phyloP scores from a whole-genome alignment of 768 basidiomycete genomes.

The Myochromella boudieri region DNA sequence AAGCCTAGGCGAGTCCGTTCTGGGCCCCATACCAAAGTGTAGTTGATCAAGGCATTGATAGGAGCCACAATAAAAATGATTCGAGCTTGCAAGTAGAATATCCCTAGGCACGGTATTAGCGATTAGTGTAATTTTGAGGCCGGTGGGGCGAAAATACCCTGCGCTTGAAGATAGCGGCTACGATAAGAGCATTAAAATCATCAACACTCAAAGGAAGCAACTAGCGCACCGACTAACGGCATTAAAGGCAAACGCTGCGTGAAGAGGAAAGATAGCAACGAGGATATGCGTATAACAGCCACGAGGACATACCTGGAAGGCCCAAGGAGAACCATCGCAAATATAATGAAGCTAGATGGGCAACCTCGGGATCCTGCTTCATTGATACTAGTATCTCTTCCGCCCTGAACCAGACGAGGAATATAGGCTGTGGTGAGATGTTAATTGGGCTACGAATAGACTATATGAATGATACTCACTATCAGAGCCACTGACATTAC shows the following conservation, averaged over 20 bases:
- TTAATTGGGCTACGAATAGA: too few species aligned
- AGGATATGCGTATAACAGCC: background rate
- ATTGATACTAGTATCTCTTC: conserved; percentile 73
- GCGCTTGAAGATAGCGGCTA: conserved; percentile 81
- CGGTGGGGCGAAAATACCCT: conserved; percentile 43
- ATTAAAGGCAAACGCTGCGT: conserved; percentile 52
- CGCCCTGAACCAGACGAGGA: too few species aligned
- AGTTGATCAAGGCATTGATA: conserved; percentile 80
- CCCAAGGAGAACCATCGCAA: conserved; percentile 72
- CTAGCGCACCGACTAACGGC: conserved; percentile 43
- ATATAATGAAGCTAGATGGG: conserved; percentile 70
- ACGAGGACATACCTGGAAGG: conserved; percentile 67
- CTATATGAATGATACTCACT: conserved; percentile 43
- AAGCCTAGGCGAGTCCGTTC: conserved; percentile 76
- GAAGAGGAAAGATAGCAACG: background rate
- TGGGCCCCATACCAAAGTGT: conserved; percentile 92
- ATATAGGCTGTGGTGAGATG: too few species aligned
- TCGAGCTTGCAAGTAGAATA: conserved; percentile 83
- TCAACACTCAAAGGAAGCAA: too few species aligned
- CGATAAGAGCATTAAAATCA: too few species aligned
- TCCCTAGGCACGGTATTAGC: too few species aligned
- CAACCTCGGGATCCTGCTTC: conserved; percentile 80
- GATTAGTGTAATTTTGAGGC: too few species aligned
- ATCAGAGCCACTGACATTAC: conserved; percentile 55
- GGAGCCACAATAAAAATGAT: conserved; percentile 82